These are phyloP conservation scores for Aureobasidium sp. DNA, from an alignment of 2,329 filamentous ascomycete genomes.

Conservation along the genomic window DNA sequence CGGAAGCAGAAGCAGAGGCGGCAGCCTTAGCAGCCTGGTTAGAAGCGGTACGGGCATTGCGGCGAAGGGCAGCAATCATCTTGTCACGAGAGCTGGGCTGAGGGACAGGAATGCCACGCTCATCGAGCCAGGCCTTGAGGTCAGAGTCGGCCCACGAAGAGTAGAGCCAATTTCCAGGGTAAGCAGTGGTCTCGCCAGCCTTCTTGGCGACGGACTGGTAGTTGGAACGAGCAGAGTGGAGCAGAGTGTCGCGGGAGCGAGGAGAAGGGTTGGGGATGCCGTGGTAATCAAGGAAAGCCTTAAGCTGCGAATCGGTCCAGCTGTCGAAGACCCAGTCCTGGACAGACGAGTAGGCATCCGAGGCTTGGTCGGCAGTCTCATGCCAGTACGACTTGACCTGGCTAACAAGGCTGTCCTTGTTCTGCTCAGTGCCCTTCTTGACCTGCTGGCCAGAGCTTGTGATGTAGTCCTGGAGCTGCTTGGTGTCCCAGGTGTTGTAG, in stretches of 20 bases:
- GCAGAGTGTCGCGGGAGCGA: constrained; percentile 72
- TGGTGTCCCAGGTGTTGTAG: constrained; percentile 69
- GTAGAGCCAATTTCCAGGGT: constrained; percentile 94
- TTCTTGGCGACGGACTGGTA: constrained; percentile 74
- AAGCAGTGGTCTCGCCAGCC: constrained; percentile 67
- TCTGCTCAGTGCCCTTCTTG: constrained; percentile 58
- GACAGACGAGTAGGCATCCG: constrained; percentile 62
- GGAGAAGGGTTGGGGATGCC: constrained; percentile 82
- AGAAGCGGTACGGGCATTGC: constrained; percentile 62
- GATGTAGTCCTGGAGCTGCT: constrained; percentile 62
- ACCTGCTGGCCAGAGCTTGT: constrained; percentile 63
- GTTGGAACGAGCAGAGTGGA: constrained; percentile 69
- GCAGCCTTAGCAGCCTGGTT: constrained; percentile 49
- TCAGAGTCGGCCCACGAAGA: constrained; percentile 87
- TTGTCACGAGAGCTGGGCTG: constrained; percentile 81
- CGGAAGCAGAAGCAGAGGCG: constrained; percentile 53
- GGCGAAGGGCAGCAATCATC: constrained; percentile 79
- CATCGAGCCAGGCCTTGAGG: constrained; percentile 87
- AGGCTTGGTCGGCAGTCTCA: constrained; percentile 69
- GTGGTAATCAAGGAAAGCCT: constrained; percentile 85
- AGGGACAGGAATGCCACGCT: constrained; percentile 75
- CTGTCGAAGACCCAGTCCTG: constrained; percentile 94
- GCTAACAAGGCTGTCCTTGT: constrained; percentile 59
- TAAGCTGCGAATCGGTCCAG: constrained; percentile 89
- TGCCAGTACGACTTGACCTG: constrained; percentile 70